Evolutionary conservation across 139 green algal species (phyloP), one percentile per base, ranked within the genome.

Genomic region (Yamagishiella unicocca): DNA sequence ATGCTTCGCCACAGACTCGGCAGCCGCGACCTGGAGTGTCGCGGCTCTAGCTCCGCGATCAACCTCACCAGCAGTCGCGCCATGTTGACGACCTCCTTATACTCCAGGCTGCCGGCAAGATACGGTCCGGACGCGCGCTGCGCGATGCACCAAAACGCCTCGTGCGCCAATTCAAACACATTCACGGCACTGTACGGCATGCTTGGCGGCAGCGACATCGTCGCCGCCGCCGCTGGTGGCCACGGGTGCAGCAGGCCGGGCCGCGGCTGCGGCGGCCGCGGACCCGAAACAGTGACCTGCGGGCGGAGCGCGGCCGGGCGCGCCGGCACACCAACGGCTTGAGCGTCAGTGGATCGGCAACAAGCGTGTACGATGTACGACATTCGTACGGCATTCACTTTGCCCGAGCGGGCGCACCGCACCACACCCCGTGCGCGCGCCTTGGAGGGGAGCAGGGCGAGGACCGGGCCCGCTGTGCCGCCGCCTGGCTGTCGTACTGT

Each of bases 271-370:
- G 70, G 70, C 27, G 40, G 70, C 42, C 6, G 17, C 40, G 70
- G 70, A 3, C 70, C 70, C 9, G 70, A 78, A 35, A 78, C 40
- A 8, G 70, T 78, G 24, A 78, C 24, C 70, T 78, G 70, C 70
- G 27, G 40, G 58, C 58, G 22, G 14, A 67, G 58, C 14, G 12
- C 12, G 50, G 50, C 12, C 50, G 50, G 50, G 50, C 19, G 58
- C 24, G 22, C 58, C 6, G n/a, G n/a, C n/a, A n/a, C n/a, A n/a
- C n/a, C n/a, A n/a, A n/a, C n/a, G n/a, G n/a, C n/a, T n/a, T n/a
- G n/a, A n/a, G n/a, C n/a, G n/a, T n/a, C n/a, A n/a, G n/a, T n/a
- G n/a, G n/a, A n/a, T n/a, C n/a, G n/a, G n/a, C n/a, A n/a, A n/a
- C n/a, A n/a, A n/a, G n/a, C n/a, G n/a, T n/a, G n/a, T n/a, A n/a